phyloP scores from a whole-genome alignment of 2,329 filamentous ascomycete species.

The Talaromyces pinophilus region DNA sequence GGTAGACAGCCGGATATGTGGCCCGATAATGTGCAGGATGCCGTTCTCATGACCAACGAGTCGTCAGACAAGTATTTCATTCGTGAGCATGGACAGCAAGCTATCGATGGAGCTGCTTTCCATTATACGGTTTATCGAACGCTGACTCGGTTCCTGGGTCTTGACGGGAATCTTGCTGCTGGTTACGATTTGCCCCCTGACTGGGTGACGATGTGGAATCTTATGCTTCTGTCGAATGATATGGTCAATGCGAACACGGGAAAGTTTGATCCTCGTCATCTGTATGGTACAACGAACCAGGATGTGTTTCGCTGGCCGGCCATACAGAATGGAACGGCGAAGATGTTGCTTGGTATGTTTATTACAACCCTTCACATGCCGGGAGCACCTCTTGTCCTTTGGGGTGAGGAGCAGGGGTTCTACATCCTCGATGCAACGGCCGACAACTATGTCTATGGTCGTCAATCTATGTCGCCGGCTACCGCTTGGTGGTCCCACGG shows the following conservation, averaged over 20 bases:
- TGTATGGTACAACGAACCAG: conserved; percentile 66
- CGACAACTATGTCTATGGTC: conserved; percentile 65
- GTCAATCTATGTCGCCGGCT: conserved; percentile 62
- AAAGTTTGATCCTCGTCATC: conserved; percentile 63
- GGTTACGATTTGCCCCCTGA: conserved; percentile 57
- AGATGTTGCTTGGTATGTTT: conserved; percentile 60
- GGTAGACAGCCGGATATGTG: conserved; percentile 59
- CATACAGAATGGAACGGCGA: conserved; percentile 58
- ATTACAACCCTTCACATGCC: conserved; percentile 62
- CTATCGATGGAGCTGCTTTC: conserved; percentile 62
- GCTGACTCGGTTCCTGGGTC: conserved; percentile 62
- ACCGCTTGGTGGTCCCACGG: conserved; percentile 66
- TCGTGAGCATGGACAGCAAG: conserved; percentile 54
- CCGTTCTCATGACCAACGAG: conserved; percentile 51
- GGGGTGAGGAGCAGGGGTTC: conserved; percentile 67
- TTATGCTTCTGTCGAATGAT: conserved; percentile 61
- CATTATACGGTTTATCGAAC: conserved; percentile 66
- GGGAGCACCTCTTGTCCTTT: conserved; percentile 61
- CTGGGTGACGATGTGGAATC: conserved; percentile 59
- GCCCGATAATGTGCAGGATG: conserved; percentile 50
- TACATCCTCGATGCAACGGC: conserved; percentile 66
- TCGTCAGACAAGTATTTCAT: conserved; percentile 52
- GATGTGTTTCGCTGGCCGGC: conserved; percentile 67
- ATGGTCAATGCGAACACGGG: conserved; percentile 62
- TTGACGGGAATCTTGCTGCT: conserved; percentile 59